Conservation (phyloP, 202 grass and related monocot genomes). For the Elaeis oleifera region DNA sequence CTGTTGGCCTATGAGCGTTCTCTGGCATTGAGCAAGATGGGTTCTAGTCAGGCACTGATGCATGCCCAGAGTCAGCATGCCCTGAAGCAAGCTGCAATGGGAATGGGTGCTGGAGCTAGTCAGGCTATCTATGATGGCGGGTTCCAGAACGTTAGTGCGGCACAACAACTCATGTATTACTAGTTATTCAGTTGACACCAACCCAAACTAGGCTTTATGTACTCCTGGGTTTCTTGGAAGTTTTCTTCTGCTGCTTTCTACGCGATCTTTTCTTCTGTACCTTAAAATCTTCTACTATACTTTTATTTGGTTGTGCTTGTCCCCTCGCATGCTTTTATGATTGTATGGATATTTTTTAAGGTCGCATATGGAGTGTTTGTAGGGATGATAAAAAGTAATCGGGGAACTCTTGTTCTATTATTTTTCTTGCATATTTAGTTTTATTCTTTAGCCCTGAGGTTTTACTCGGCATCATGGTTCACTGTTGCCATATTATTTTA, state of each 20-base stretch:
- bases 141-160: conserved; percentile 16
- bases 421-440: not conserved
- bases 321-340: not conserved
- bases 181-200: not conserved
- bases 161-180: conserved; percentile 41
- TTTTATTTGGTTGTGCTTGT: too few species aligned
- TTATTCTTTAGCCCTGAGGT: not conserved
- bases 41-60: conserved; percentile 30
- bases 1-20: conserved; percentile 13
- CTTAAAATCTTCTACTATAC: not conserved
- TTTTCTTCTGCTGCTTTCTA: not conserved
- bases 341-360: not conserved
- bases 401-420: conserved; percentile 8
- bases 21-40: conserved; percentile 37
- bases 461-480: too few species aligned
- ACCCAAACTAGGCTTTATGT: not conserved
- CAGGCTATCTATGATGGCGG: conserved; percentile 34
- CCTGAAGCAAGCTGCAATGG: conserved; percentile 32
- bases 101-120: conserved; percentile 23
- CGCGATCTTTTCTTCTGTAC: conserved; percentile 1
- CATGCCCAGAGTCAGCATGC: conserved; percentile 34
- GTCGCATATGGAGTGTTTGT: conserved; percentile 7
- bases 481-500: too few species aligned
- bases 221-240: not conserved
- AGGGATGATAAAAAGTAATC: conserved; percentile 1